Evolutionary conservation across 371 early-diverging fungal genomes (phyloP).

Genomic region (Saksenaea oblongispora): DNA sequence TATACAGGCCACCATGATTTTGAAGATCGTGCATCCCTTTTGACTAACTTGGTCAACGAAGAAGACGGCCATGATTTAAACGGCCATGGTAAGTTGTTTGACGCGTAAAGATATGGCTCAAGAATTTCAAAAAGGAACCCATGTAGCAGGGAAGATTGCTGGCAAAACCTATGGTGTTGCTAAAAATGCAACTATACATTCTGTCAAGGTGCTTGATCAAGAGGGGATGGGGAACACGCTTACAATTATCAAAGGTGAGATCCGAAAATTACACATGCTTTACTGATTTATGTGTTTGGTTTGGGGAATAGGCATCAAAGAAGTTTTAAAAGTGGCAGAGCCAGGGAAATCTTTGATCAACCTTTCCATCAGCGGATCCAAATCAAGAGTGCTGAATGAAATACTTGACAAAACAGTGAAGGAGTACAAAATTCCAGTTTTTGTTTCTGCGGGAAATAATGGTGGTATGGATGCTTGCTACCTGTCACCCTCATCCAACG

Average conservation of each 20-base stretch:
- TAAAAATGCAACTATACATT: slow-evolving; percentile 69
- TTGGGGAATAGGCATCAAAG: slow-evolving; percentile 10
- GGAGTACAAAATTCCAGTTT: slow-evolving; percentile 36
- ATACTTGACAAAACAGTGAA: slow-evolving; percentile 52
- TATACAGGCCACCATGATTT: slow-evolving; percentile 73
- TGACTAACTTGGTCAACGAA: slow-evolving; percentile 47
- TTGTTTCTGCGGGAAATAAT: slow-evolving; percentile 76
- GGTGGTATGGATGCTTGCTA: slow-evolving; percentile 61
- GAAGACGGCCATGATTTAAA: slow-evolving; percentile 64
- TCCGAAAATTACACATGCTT: neutral
- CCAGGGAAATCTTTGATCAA: slow-evolving; percentile 44
- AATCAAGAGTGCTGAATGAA: slow-evolving; percentile 25
- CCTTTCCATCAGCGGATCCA: slow-evolving; percentile 62
- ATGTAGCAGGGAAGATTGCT: slow-evolving; percentile 76
- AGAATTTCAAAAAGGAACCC: slow-evolving; percentile 56
- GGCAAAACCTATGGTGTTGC: slow-evolving; percentile 76
- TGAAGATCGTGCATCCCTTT: slow-evolving; percentile 70
- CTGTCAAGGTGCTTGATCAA: slow-evolving; percentile 67
- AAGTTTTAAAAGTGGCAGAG: slow-evolving; percentile 31
- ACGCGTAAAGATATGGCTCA: neutral
- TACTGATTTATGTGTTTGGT: slow-evolving; percentile 10
- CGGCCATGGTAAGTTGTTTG: slow-evolving; percentile 75
- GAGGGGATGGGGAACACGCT: slow-evolving; percentile 59
- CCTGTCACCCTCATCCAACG: slow-evolving; percentile 63
- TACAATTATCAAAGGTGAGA: slow-evolving; percentile 64